These are phyloP conservation scores for Phaffia tasmanica DNA, from an alignment of 768 basidiomycete genomes.

Conservation along the genomic window DNA sequence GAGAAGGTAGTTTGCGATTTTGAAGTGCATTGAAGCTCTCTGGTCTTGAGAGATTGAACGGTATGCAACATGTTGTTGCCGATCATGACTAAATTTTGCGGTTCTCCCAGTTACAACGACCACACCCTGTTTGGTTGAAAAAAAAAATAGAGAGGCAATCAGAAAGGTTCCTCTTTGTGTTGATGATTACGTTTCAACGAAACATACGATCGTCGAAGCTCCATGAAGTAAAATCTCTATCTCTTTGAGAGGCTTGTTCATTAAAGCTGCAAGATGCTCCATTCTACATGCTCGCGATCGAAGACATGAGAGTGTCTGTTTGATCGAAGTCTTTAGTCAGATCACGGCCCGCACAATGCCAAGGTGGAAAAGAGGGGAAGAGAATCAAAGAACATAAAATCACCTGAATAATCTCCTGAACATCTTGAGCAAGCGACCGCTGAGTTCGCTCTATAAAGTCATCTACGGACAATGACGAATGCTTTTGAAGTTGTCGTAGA, in stretches of 20 bases:
- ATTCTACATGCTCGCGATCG: slow-evolving; percentile 10
- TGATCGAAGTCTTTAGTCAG: background rate
- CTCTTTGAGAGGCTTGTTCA: background rate
- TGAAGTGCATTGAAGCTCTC: background rate
- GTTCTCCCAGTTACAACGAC: too few relatives aligned
- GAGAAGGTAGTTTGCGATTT: background rate
- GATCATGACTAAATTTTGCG: slow-evolving; percentile 17
- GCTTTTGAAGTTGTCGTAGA: too few relatives aligned
- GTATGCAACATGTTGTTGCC: background rate
- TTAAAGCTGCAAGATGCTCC: background rate
- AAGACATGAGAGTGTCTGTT: slow-evolving; percentile 15
- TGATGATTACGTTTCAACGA: too few relatives aligned
- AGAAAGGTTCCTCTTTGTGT: background rate
- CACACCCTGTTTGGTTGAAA: background rate
- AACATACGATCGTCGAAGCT: background rate
- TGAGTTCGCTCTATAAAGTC: background rate
- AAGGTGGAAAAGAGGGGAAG: background rate
- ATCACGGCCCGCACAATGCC: background rate
- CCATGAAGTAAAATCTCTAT: background rate
- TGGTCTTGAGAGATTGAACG: background rate
- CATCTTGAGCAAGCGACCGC: slow-evolving; percentile 2
- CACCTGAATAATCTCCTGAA: slow-evolving; percentile 2
- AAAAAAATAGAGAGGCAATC: background rate
- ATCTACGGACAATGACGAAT: background rate
- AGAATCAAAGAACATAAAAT: background rate